Base-by-base conservation (phyloP, 2,329 filamentous ascomycete species). In the Colletotrichum caudatum region DNA sequence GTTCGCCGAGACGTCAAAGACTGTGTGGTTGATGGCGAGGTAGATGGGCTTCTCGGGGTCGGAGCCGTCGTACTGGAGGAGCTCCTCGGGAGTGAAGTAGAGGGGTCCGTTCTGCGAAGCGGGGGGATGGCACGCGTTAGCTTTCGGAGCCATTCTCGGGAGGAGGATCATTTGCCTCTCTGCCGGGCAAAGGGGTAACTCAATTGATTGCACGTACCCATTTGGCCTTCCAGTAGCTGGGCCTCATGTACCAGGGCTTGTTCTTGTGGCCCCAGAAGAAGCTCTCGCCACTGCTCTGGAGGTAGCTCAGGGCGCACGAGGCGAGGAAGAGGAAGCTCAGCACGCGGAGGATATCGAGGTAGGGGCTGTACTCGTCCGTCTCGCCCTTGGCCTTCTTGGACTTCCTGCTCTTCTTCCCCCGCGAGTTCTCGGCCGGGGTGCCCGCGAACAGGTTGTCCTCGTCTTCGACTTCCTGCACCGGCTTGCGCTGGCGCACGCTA, bases 11-110 rank as follows among this genome's bases (percentile, higher is more conserved):
- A 97, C 94, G 81, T 97, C 94, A 86, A 92, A 96, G 82, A 97
- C 93, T 69, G 90, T 93, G 78, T 93, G 92, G 84, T 96, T 95
- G 77, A 99, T 90, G 74, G 94, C 94, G 67, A 99, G 88, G 84
- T 97, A 97, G 80, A 98, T 90, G 8, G 96, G 96, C 71, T 92
- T 90, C 9, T 82, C 80, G 12, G 90, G 84, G 81, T 97, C 91
- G 69, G 84, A 87, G 83, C 96, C 97, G 82, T 97, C 91, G 86
- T 93, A 97, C 62, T 84, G 80, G 57, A 88, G 81, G 60, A 99
- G 91, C 80, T 98, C 87, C 26, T 86, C 84, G 68, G 93, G 92
- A 1, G 94, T 97, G 50, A 98, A 87, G 78, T 88, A 84, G 62
- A 93, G 74, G 18, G 94, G 93, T 1, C 86, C 86, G 71, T 80